Evolutionary conservation across 2,329 filamentous ascomycete species (phyloP), one percentile per base, ranked within the genome.

Genomic region (Periconia macrospinosa): DNA sequence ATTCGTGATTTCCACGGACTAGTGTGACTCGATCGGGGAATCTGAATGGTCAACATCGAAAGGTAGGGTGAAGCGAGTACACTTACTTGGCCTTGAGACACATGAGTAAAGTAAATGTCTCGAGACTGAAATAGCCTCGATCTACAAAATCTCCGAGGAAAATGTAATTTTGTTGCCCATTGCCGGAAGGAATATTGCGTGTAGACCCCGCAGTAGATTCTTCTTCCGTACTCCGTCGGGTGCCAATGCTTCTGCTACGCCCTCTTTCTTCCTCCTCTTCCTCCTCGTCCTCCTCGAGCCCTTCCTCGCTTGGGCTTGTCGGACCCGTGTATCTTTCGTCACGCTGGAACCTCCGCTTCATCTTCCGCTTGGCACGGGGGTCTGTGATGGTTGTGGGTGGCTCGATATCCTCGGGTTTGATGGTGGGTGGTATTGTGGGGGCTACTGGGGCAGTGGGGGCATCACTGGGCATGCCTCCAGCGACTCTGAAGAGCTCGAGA

Each of bases 381-480:
- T 96, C 87, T 52, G 87, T 94, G 63, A 96, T 96, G 64, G 89
- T 87, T 14, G 88, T 90, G 1, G 93, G 92, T 3, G 93, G 92
- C 74, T 97, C 92, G 66, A 97, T 87, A 70, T 96, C 92, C 61
- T 91, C 90, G n/a, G 91, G 89, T 48, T 85, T 93, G 71, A 97
- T 96, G 60, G 92, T 83, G 86, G 85, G 49, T 67, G 86, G 53
- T 61, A 57, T 88, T 65, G 86, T 83, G 15, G 89, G 88, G 68
- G 92, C 83, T 23, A 86, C 81, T 57, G 87, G 83, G 3, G 68
- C 68, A 5, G 64, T 53, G 40, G 85, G 83, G 66, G 75, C 65
- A 63, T 96, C 90, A 66, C 91, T 91, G 11, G 94, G 94, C 90
- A 97, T 97, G 61, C 94, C 94, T 56, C 94, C 94, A 45, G 93